Evolutionary conservation across 345 rosid species (phyloP).

Genomic region (Gynandropsis gynandra): DNA sequence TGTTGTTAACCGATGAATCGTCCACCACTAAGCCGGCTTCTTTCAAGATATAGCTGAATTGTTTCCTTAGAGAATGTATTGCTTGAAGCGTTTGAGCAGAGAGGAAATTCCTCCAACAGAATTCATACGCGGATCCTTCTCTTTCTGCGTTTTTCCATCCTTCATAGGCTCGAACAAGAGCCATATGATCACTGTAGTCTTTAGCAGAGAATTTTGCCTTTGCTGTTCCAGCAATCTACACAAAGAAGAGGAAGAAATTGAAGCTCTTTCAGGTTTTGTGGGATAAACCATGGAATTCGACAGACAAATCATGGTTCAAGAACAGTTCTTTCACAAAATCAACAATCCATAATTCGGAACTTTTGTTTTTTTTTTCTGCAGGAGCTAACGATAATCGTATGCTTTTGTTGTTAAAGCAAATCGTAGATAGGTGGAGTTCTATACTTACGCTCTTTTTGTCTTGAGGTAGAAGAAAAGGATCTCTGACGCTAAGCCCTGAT

Average conservation of each 20-base stretch:
- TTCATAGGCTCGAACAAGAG: slow-evolving; percentile 97
- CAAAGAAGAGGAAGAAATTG: slow-evolving; percentile 14
- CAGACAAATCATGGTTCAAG: background rate
- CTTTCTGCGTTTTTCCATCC: slow-evolving; percentile 98
- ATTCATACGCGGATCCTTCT: slow-evolving; percentile 92
- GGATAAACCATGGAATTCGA: slow-evolving; percentile 2
- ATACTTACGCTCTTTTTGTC: slow-evolving; percentile 88
- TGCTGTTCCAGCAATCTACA: slow-evolving; percentile 88
- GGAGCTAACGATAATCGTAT: background rate
- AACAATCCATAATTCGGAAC: too few species aligned
- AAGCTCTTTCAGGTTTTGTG: slow-evolving; percentile 8
- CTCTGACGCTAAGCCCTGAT: slow-evolving; percentile 93
- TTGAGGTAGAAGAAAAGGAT: slow-evolving; percentile 97
- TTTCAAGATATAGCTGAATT: slow-evolving; percentile 73
- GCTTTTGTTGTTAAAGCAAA: too few species aligned
- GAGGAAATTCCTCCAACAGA: slow-evolving; percentile 95
- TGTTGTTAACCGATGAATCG: slow-evolving; percentile 57
- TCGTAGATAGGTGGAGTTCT: background rate
- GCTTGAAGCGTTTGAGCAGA: slow-evolving; percentile 97
- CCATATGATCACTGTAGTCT: slow-evolving; percentile 99
- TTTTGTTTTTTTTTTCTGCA: too few species aligned
- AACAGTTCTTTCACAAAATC: background rate
- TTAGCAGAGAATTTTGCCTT: slow-evolving; percentile 94
- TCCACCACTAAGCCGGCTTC: slow-evolving; percentile 72
- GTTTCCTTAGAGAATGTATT: slow-evolving; percentile 87